Conservation (phyloP, 2,329 filamentous ascomycete genomes). For the Fusarium albidum region DNA sequence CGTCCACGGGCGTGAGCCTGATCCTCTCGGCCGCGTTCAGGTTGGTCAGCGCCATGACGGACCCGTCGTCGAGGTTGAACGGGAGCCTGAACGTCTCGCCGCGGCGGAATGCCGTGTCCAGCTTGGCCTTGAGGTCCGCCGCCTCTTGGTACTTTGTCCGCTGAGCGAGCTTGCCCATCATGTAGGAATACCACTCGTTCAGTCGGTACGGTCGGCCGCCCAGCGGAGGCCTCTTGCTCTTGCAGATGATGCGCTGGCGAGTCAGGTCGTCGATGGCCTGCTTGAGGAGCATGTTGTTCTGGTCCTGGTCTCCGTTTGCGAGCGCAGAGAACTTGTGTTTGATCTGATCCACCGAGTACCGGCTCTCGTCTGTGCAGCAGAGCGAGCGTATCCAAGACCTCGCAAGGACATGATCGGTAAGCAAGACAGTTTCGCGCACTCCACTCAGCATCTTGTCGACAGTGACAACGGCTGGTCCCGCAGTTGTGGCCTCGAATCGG, state of each 20-base stretch:
- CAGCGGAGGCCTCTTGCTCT: slow-evolving; percentile 66
- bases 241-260: slow-evolving; percentile 63
- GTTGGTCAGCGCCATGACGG: slow-evolving; percentile 72
- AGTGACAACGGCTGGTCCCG: slow-evolving; percentile 54
- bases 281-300: slow-evolving; percentile 55
- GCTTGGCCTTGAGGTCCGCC: slow-evolving; percentile 63
- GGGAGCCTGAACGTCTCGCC: slow-evolving; percentile 55
- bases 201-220: slow-evolving; percentile 69
- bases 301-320: slow-evolving; percentile 48
- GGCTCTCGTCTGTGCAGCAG: slow-evolving; percentile 60
- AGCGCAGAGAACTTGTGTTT: slow-evolving; percentile 62
- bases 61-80: slow-evolving; percentile 68
- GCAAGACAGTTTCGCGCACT: slow-evolving; percentile 14
- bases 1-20: slow-evolving; percentile 59
- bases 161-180: slow-evolving; percentile 64
- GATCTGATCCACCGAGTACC: slow-evolving; percentile 58
- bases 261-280: slow-evolving; percentile 59
- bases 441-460: slow-evolving; percentile 24
- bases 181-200: slow-evolving; percentile 64
- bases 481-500: slow-evolving; percentile 63
- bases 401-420: slow-evolving; percentile 52
- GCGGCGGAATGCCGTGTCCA: slow-evolving; percentile 64
- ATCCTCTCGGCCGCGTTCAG: slow-evolving; percentile 68
- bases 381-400: slow-evolving; percentile 68
- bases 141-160: slow-evolving; percentile 66